Evolutionary conservation across 78 protist species (phyloP), one percentile per base, ranked within the genome.

Genomic region (Dictyostelium citrinum): DNA sequence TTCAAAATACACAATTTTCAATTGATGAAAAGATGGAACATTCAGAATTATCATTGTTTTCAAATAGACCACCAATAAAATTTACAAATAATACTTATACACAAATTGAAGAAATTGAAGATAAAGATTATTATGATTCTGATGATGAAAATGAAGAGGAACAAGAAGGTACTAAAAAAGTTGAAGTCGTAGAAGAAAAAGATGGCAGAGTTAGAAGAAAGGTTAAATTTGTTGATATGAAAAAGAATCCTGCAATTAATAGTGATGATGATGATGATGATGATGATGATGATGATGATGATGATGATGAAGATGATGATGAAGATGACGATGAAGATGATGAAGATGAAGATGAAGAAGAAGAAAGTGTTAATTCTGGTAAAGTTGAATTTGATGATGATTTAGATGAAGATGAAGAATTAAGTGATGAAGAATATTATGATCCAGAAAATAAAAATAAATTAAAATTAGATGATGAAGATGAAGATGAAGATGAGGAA

Each of bases 1-100:
- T 98, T 75, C 95, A 92, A 51, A 35, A 68, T 58, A 37, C 85
- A 12, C 74, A 22, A 51, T 43, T 14, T 58, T 43, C 90, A 33
- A 58, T 90, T 55, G 74, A 91, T 79, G 97, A 86, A 31, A 71
- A 70, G 61, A 85, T 97, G 84, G 68, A 84, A 68, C 27, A 83
- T 41, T 81, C 82, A 51, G 77, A 74, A 33, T 33, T 88, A 12
- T 46, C 76, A 41, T 49, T 88, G 31, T 88, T 88, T 27, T 88
- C 93, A 45, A 61, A 78, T 39, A 43, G 81, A 61, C 81, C 81
- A 41, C 37, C 82, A 41, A 88, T 88, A 10, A 88, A 88, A 27
- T 60, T 75, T 31, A 71, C 95, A 45, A 95, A 68, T 68, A 46
- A 46, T 49, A 91, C 67, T 67, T 96, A 55, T 58, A 39, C 84